These are phyloP conservation scores for Pulveroboletus sp. DNA, from an alignment of 768 basidiomycete genomes.

Conservation along the genomic window DNA sequence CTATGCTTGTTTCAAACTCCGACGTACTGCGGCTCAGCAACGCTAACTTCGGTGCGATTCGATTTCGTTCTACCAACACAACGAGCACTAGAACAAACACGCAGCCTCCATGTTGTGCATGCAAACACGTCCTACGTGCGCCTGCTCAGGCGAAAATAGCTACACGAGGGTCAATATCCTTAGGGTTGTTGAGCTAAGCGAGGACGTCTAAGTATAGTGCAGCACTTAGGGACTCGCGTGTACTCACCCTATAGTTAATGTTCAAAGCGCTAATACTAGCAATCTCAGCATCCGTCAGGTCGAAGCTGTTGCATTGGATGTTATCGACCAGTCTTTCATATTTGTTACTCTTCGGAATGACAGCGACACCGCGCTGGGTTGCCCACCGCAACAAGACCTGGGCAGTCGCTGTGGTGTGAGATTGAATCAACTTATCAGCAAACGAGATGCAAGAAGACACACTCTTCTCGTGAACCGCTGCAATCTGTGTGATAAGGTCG, in stretches of 20 bases:
- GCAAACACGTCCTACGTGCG: not conserved
- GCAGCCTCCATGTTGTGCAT: not conserved
- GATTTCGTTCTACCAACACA: not conserved
- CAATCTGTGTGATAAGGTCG: conserved; percentile 39
- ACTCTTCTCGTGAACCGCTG: conserved; percentile 53
- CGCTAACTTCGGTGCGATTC: not conserved
- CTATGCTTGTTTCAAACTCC: conserved; percentile 40
- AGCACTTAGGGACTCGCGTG: not conserved
- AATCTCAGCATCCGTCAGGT: conserved; percentile 56
- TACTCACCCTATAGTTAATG: conserved; percentile 54
- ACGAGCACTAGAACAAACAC: not conserved
- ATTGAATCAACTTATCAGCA: not conserved
- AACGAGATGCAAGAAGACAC: conserved; percentile 1
- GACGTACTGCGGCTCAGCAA: conserved; percentile 30
- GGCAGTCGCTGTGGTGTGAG: conserved; percentile 34
- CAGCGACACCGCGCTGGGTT: conserved; percentile 65
- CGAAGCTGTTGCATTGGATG: conserved; percentile 41
- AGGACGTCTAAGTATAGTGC: conserved; percentile 2
- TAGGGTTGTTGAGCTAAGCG: conserved; percentile 64
- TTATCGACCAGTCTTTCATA: conserved; percentile 38
- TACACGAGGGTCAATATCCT: conserved; percentile 57
- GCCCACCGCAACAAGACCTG: conserved; percentile 80
- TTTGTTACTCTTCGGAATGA: conserved; percentile 69
- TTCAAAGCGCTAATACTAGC: conserved; percentile 56
- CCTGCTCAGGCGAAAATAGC: conserved; percentile 61